Conservation (phyloP, 352 stramenopile species). For the Aphanomyces cochlioides region DNA sequence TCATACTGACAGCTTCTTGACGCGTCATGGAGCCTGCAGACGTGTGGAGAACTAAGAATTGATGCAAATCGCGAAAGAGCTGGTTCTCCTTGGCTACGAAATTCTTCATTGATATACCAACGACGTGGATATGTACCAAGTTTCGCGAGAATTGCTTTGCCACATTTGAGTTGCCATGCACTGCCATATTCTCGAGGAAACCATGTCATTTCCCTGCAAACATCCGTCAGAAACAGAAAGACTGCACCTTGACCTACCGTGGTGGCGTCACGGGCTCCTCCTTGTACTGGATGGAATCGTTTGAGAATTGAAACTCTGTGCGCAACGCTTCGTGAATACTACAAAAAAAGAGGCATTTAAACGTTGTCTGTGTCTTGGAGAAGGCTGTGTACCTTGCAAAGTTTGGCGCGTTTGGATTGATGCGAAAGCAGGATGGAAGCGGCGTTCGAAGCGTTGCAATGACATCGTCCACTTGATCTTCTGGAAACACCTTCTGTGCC, state of each 20-base stretch:
- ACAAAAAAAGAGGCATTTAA: neutral
- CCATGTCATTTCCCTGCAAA: conserved; percentile 16
- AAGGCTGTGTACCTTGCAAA: conserved; percentile 34
- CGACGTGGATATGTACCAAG: conserved; percentile 1
- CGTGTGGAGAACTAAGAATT: conserved; percentile 74
- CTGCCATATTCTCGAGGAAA: conserved; percentile 7
- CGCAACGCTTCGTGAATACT: conserved; percentile 24
- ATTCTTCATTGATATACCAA: neutral
- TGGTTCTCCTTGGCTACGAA: conserved; percentile 19
- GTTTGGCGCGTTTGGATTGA: conserved; percentile 47
- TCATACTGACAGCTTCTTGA: conserved; percentile 90
- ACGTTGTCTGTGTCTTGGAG: neutral
- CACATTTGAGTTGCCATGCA: conserved; percentile 27
- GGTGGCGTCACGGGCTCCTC: conserved; percentile 13
- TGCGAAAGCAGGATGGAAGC: conserved; percentile 65
- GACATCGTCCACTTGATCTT: conserved; percentile 43
- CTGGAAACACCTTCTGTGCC: conserved; percentile 57
- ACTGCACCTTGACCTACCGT: conserved; percentile 5
- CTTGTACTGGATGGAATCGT: conserved; percentile 9
- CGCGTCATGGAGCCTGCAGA: conserved; percentile 71
- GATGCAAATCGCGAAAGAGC: conserved; percentile 48
- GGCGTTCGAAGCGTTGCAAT: conserved; percentile 48
- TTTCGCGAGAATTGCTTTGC: conserved; percentile 21
- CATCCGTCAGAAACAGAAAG: neutral
- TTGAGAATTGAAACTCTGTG: conserved; percentile 22